These are phyloP conservation scores for Plenodomus lindquistii DNA, from an alignment of 2,329 filamentous ascomycete genomes.

Conservation along the genomic window DNA sequence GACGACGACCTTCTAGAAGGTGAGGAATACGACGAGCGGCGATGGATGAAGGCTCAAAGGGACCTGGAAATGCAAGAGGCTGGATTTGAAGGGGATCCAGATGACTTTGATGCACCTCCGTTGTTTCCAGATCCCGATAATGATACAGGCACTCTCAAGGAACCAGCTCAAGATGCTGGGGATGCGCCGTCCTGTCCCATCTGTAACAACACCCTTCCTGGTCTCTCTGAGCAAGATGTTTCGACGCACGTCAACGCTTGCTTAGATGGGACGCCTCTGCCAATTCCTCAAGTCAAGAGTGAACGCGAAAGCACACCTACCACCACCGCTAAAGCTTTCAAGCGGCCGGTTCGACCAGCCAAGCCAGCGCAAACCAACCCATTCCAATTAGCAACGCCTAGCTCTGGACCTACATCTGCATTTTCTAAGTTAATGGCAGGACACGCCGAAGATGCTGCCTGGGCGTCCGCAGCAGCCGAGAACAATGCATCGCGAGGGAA, in stretches of 20 bases:
- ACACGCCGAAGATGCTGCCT: constrained; percentile 87
- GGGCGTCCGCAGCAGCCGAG: constrained; percentile 81
- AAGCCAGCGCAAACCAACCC: constrained; percentile 82
- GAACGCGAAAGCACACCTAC: constrained; percentile 10
- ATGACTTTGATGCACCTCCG: constrained; percentile 57
- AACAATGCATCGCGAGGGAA: constrained; percentile 80
- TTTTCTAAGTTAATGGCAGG: constrained; percentile 93
- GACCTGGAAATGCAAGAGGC: constrained; percentile 56
- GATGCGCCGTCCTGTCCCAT: constrained; percentile 68
- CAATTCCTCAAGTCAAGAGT: constrained; percentile 48
- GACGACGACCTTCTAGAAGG: constrained; percentile 62
- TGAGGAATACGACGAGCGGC: constrained; percentile 56
- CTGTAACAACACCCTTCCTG: constrained; percentile 68
- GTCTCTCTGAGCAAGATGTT: constrained; percentile 63
- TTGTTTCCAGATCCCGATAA: constrained; percentile 36
- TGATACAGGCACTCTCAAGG: constrained; percentile 1
- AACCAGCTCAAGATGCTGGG: constrained; percentile 19
- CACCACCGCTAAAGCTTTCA: constrained; percentile 60
- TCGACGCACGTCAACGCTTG: constrained; percentile 90
- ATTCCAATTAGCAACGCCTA: constrained; percentile 59
- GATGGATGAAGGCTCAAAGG: constrained; percentile 75
- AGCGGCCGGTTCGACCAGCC: constrained; percentile 67
- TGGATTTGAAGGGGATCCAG: constrained; percentile 41
- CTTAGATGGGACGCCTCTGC: constrained; percentile 77
- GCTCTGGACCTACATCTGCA: constrained; percentile 61